Conservation (phyloP, 306 rosid species). For the Trifolium fragiferum region DNA sequence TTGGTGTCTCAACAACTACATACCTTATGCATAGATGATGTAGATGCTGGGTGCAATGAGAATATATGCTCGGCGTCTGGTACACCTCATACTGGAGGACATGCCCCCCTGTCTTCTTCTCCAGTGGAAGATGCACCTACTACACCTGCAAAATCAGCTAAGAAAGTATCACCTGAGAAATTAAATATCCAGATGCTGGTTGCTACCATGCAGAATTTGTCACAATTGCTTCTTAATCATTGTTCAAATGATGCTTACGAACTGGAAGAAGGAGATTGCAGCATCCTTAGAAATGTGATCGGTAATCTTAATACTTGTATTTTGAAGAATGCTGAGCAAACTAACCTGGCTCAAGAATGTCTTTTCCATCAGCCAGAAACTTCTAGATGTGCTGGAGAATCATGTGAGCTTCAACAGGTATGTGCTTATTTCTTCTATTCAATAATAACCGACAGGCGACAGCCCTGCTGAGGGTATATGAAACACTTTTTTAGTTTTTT, state of each 20-base stretch:
- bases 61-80: conserved; percentile 39
- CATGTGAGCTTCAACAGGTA: conserved; percentile 57
- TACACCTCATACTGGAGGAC: conserved; percentile 37
- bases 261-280: conserved; percentile 57
- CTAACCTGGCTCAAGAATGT: conserved; percentile 39
- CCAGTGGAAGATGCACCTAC: conserved; percentile 46
- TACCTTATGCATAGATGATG: conserved; percentile 38
- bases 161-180: conserved; percentile 39
- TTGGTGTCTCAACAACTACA: conserved; percentile 42
- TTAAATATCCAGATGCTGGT: conserved; percentile 65
- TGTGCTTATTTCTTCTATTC: conserved; percentile 37
- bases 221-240: conserved; percentile 69
- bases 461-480: conserved; percentile 3
- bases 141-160: conserved; percentile 43
- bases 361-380: conserved; percentile 47
- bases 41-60: conserved; percentile 40
- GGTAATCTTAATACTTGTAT: conserved; percentile 63
- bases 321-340: conserved; percentile 51
- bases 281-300: conserved; percentile 57
- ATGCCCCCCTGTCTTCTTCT: conserved; percentile 39
- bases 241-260: conserved; percentile 51
- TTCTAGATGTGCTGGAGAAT: conserved; percentile 43
- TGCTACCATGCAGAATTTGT: conserved; percentile 58
- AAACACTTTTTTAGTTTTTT: neutral
- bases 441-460: neutral